These are phyloP conservation scores for Thielaviopsis populi DNA, from an alignment of 2,329 filamentous ascomycete genomes.

Conservation along the genomic window DNA sequence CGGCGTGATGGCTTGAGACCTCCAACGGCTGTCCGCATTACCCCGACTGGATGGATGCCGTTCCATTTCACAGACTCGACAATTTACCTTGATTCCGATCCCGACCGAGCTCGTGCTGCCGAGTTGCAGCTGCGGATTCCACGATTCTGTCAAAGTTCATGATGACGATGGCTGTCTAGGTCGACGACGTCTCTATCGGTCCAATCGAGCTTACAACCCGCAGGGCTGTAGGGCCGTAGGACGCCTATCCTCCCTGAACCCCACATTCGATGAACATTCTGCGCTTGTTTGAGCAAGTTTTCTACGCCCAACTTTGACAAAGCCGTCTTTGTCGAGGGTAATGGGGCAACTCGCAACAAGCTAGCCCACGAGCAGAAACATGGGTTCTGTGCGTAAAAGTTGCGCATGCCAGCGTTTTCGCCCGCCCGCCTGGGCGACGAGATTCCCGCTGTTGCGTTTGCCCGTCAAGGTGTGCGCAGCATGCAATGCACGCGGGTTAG, in stretches of 20 bases:
- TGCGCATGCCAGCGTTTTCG: slow-evolving; percentile 1
- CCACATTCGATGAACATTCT: slow-evolving; percentile 1
- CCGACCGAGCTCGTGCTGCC: neutral
- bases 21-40: neutral
- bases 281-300: slow-evolving; percentile 11
- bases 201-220: neutral
- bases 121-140: neutral
- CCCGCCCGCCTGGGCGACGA: neutral
- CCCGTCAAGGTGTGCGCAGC: neutral
- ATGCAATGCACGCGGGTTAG: neutral
- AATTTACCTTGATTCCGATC: neutral
- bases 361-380: slow-evolving; percentile 1
- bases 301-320: neutral
- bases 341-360: neutral
- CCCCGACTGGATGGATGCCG: neutral
- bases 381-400: slow-evolving; percentile 6
- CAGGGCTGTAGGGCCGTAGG: neutral
- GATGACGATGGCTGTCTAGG: neutral
- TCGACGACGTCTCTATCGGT: neutral
- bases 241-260: neutral
- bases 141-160: neutral
- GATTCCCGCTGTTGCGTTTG: neutral
- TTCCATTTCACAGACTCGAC: neutral
- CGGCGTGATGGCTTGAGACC: neutral
- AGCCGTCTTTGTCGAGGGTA: neutral